phyloP scores from a whole-genome alignment of 257 asterid species.

The Jaltomata sinuosa region DNA sequence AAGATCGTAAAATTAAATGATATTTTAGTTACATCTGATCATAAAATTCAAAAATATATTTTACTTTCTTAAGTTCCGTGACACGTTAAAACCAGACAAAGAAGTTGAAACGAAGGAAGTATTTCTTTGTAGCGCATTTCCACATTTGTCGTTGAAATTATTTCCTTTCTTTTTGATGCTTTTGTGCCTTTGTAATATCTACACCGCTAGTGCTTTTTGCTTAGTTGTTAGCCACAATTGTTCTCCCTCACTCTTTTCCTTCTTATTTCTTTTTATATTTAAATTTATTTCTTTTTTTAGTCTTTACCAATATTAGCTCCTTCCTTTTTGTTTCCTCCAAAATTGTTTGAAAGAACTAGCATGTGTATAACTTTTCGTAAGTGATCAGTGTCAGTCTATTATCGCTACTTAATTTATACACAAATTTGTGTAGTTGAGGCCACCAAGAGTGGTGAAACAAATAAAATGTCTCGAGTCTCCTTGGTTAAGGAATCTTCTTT shows the following conservation, averaged over 20 bases:
- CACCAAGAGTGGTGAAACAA: not conserved
- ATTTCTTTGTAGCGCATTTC: not conserved
- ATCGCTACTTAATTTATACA: not conserved
- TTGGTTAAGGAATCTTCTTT: no score
- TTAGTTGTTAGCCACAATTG: not conserved
- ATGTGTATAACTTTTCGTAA: not conserved
- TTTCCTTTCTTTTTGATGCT: not conserved
- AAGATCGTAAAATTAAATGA: no score
- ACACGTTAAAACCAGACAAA: no score
- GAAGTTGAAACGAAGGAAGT: no score
- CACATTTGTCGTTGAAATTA: not conserved
- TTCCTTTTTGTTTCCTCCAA: not conserved
- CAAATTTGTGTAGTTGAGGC: not conserved
- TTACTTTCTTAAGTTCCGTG: no score
- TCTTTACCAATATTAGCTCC: not conserved
- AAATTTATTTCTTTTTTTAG: not conserved
- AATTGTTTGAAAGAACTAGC: not conserved
- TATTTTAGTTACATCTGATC: no score
- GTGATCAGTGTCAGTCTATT: not conserved
- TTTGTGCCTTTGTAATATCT: not conserved
- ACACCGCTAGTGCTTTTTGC: not conserved
- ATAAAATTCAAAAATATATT: no score
- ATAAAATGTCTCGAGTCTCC: not conserved
- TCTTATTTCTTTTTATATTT: not conserved
- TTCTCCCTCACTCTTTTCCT: not conserved